Conservation (phyloP, 2,329 filamentous ascomycete species). For the Diaporthe helianthi region DNA sequence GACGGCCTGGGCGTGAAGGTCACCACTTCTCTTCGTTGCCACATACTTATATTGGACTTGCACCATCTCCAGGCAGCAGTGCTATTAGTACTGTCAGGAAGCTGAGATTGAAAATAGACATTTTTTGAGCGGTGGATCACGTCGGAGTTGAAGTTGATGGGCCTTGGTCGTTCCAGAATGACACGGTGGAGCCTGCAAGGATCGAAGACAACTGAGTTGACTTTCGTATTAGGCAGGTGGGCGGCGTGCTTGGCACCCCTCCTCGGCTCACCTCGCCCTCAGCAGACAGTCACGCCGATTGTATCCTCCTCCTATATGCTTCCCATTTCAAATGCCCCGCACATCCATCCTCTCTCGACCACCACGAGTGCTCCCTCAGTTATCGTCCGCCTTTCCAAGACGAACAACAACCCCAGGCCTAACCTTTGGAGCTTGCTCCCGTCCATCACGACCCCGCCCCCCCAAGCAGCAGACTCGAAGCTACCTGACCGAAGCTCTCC, state of each 20-base stretch:
- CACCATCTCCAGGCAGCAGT: not conserved
- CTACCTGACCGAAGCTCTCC: slow-evolving; percentile 62
- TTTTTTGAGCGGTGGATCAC: no score
- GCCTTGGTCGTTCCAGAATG: not conserved
- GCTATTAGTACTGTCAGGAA: not conserved
- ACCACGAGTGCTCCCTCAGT: slow-evolving; percentile 23
- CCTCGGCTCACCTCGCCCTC: slow-evolving; percentile 21
- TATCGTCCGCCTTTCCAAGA: slow-evolving; percentile 8
- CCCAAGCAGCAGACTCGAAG: slow-evolving; percentile 40
- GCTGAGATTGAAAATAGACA: slow-evolving; percentile 1
- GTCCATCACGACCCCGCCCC: slow-evolving; percentile 5
- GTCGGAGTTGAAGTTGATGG: not conserved
- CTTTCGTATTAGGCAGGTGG: not conserved
- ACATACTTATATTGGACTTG: not conserved
- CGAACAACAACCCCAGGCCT: slow-evolving; percentile 1
- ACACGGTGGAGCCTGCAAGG: not conserved
- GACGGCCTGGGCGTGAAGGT: not conserved
- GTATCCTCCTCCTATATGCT: slow-evolving; percentile 25
- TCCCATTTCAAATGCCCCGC: slow-evolving; percentile 52
- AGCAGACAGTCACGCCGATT: slow-evolving; percentile 20
- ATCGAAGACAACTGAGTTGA: no score
- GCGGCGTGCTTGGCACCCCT: slow-evolving; percentile 15
- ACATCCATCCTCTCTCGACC: slow-evolving; percentile 46
- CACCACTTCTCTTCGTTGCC: not conserved
- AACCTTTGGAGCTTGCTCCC: not conserved